Base-by-base conservation (phyloP, 148 eudicot genomes). In the Chenopodium album region DNA sequence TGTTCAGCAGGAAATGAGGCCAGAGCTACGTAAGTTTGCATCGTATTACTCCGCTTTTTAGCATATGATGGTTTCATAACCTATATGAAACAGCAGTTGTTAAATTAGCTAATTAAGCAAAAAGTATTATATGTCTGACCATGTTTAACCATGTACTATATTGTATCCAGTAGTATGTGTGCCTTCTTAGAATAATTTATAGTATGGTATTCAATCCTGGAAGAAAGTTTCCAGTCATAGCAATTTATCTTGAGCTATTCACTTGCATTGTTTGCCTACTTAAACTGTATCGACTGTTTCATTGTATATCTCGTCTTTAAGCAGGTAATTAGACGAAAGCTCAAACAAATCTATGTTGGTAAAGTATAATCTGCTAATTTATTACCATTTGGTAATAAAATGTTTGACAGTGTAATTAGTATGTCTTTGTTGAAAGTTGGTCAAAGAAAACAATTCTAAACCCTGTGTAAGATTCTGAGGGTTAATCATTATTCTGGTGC, bases 1-100 rank as follows among this genome's bases (percentile, higher is more conserved):
- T 94, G 78, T 89, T 94, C 70, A 83, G 84, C 89, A 84, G 87
- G 80, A 96, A 91, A 78, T 91, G 90, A 85, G 80, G 26, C 60
- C 28, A 9, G 17, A 9, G 11, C 17, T 60, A 6, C 64, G 73
- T 26, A 37, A 67, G 64, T 56, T 34, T 29, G 23, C 54, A 29
- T 26, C 60, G 9, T 48, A 54, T 47, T 64, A 60, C 78, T 16
- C 32, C 17, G 28, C 23, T 73, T 73, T 26, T 9, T 47, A 26
- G 59, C 60, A 73, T 60, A 46, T 31, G 80, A 76, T 84, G 50
- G 56, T 92, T 90, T 92, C 94, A 90, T 90, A 77, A 47, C 78
- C 90, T 80, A 84, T 80, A 89, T 88, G 94, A 90, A 87, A 90
- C 89, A 73, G 47, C 5, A 17, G 47, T 28, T 14, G 62, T 37